These are phyloP conservation scores for Neopestalotiopsis sp. DNA, from an alignment of 2,329 filamentous ascomycete species.

Conservation along the genomic window DNA sequence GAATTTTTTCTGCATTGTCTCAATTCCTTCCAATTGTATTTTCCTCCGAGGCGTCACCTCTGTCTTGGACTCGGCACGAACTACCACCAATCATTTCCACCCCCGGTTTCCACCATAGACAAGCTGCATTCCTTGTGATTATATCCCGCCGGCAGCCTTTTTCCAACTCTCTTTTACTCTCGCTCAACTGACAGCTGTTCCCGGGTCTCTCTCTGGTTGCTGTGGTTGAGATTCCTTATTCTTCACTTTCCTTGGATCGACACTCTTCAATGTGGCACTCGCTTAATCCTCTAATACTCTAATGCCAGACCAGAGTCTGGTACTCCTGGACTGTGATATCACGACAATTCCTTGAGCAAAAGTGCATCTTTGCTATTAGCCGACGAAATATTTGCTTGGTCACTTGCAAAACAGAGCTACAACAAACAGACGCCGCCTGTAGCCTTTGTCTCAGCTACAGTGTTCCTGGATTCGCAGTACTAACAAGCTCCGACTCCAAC, in stretches of 20 bases:
- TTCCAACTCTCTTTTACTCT: constrained; percentile 23
- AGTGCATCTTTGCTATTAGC: background rate
- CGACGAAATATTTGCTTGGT: background rate
- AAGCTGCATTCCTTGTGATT: constrained; percentile 35
- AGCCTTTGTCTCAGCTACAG: background rate
- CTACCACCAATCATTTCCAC: background rate
- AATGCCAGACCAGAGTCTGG: constrained; percentile 36
- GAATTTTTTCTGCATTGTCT: constrained; percentile 33
- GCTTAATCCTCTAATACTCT: constrained; percentile 34
- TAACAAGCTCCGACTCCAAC: background rate
- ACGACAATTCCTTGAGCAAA: constrained; percentile 2
- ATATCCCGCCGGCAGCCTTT: constrained; percentile 20
- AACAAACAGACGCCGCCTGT: background rate
- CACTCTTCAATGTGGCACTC: constrained; percentile 30
- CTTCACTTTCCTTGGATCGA: constrained; percentile 23
- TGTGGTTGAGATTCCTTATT: constrained; percentile 18
- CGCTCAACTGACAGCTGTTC: constrained; percentile 13
- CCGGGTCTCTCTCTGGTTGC: constrained; percentile 18
- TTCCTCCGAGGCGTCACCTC: constrained; percentile 29
- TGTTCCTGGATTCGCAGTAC: background rate
- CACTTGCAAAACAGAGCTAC: background rate
- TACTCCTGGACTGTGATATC: constrained; percentile 32
- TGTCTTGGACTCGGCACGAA: constrained; percentile 35
- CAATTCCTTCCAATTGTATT: constrained; percentile 28
- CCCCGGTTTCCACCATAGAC: constrained; percentile 30